Conservation (phyloP, 192 early-diverging fungal species). For the Coemansia erecta region DNA sequence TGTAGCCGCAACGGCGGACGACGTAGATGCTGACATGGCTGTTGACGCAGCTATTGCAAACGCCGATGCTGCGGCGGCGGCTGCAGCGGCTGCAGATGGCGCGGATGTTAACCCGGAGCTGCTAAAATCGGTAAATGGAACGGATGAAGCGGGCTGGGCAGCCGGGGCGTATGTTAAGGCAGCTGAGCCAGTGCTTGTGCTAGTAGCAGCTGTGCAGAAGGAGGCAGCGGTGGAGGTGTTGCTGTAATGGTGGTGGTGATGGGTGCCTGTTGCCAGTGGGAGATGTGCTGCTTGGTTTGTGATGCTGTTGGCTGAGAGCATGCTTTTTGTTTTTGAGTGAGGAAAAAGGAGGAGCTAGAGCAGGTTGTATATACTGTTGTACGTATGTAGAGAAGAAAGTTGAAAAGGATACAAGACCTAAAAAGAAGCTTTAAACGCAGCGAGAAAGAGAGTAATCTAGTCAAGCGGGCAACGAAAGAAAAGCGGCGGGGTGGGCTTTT, state of each 20-base stretch:
- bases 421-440: slow-evolving; percentile 2
- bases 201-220: not conserved
- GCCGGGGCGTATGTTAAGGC: not conserved
- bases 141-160: not conserved
- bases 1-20: slow-evolving; percentile 7
- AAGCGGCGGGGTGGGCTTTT: not conserved
- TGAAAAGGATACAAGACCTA: not conserved
- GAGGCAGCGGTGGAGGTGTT: not conserved
- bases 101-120: not conserved
- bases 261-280: slow-evolving; percentile 3
- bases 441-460: not conserved
- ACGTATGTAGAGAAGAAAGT: slow-evolving; percentile 6
- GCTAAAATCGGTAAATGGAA: slow-evolving; percentile 1
- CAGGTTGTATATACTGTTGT: not conserved
- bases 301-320: slow-evolving; percentile 46
- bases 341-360: slow-evolving; percentile 3
- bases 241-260: not conserved
- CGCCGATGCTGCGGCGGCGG: slow-evolving; percentile 27
- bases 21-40: slow-evolving; percentile 10
- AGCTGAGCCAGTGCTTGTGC: not conserved
- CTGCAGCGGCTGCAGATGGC: slow-evolving; percentile 1
- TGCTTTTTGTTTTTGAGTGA: slow-evolving; percentile 3
- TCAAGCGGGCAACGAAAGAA: slow-evolving; percentile 9
- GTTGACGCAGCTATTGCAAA: slow-evolving; percentile 34
- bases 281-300: slow-evolving; percentile 13